Evolutionary conservation across 164 flowering plant species (phyloP).

Genomic region (grape (Vitis vinifera)): DNA sequence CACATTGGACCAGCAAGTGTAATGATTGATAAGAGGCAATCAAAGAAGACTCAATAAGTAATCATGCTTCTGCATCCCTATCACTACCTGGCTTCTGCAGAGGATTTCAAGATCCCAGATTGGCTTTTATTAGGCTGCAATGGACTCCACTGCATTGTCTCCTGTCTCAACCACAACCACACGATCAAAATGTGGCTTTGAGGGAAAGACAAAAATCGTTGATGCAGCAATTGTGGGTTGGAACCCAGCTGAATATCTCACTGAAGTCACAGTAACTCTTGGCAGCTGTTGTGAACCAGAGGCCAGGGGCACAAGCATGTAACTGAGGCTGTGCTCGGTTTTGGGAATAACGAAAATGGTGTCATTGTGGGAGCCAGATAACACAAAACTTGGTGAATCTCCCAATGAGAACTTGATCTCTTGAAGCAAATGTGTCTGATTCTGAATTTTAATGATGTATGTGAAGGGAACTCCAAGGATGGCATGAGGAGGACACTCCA

Average conservation of each 20-base stretch:
- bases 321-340: conserved; percentile 58
- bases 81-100: too few species aligned
- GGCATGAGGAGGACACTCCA: conserved; percentile 90
- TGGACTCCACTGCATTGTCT: conserved; percentile 20
- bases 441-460: conserved; percentile 57
- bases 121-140: conserved; percentile 19
- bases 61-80: too few species aligned
- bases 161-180: conserved; percentile 22
- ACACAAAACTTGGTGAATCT: conserved; percentile 82
- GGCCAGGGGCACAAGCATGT: conserved; percentile 73
- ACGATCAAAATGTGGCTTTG: conserved; percentile 46
- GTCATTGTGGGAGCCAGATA: conserved; percentile 77
- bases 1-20: too few species aligned
- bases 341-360: conserved; percentile 67
- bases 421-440: conserved; percentile 75
- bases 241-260: conserved; percentile 71
- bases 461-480: conserved; percentile 84
- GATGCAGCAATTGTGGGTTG: conserved; percentile 63
- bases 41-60: too few species aligned
- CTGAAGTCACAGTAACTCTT: conserved; percentile 59
- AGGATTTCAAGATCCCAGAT: too few species aligned
- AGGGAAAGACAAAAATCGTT: conserved; percentile 76
- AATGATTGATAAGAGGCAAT: too few species aligned
- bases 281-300: conserved; percentile 81
- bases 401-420: conserved; percentile 69